Evolutionary conservation across 352 stramenopile species (phyloP), one percentile per base, ranked within the genome.

Genomic region (Globisporangium canariense): DNA sequence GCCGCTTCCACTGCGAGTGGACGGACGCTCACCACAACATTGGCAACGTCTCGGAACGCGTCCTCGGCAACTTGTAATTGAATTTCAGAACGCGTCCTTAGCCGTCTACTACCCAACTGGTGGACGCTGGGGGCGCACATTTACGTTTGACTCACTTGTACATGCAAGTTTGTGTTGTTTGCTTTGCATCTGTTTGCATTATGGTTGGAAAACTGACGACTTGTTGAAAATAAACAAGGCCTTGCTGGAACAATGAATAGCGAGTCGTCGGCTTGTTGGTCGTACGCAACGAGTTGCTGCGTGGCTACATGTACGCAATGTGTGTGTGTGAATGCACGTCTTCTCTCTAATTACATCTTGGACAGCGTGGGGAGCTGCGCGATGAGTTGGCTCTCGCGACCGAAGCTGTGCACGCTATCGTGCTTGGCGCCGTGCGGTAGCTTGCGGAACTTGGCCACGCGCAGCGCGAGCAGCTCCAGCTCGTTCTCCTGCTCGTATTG

Each of bases 1-100:
- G 97, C 58, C 86, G 86, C 55, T 99, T 98, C 81, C 97, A 99
- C 89, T 98, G 91, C 73, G 84, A 97, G 56, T 99, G 97, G 97
- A 98, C 97, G 25, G 93, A 97, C 54, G 91, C 89, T 41, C 97
- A 99, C 81, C 97, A 98, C 81, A 97, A 87, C 83, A 98, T 99
- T 74, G 96, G 95, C 58, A 93, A 98, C 79, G 86, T 98, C 38
- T 80, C 81, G 64, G 93, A 98, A 64, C 93, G 96, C 65, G 96
- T 94, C 40, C 89, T 88, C 51, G 95, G 96, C 71, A 97, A 99
- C 77, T 74, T 94, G 62, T 93, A 93, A 89, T 73, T 60, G 34
- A 36, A 58, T 54, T 41, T 41, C 36, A 36, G 32, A 66, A 46
- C 25, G 11, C 2, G 8, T 18, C 22, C n/a, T 3, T 50, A 9